These are phyloP conservation scores for Calonectria pseudoturangicola DNA, from an alignment of 2,329 filamentous ascomycete genomes.

Conservation along the genomic window DNA sequence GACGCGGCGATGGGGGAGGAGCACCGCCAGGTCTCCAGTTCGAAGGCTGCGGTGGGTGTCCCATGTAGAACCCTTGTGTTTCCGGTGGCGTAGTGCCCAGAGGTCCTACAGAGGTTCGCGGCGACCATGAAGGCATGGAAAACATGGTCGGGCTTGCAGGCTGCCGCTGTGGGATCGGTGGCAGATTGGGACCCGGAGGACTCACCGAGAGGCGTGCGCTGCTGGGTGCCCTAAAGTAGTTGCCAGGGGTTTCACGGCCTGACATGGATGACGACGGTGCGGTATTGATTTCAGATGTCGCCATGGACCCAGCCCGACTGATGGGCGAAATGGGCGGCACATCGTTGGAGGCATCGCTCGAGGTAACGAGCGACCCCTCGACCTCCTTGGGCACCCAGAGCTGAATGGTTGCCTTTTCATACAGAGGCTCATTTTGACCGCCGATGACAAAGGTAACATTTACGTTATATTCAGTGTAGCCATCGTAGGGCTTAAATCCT, in stretches of 20 bases:
- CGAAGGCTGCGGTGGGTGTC: constrained; percentile 38
- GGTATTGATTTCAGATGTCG: constrained; percentile 31
- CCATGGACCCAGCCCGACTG: constrained; percentile 46
- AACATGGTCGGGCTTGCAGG: constrained; percentile 34
- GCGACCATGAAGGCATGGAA: constrained; percentile 44
- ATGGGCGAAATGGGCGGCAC: constrained; percentile 25
- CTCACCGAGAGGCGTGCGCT: constrained; percentile 33
- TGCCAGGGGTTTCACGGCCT: constrained; percentile 30
- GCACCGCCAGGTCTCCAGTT: constrained; percentile 47
- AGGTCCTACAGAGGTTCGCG: constrained; percentile 43
- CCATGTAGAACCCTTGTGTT: constrained; percentile 36
- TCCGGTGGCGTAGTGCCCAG: constrained; percentile 44
- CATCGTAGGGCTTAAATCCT: constrained; percentile 57
- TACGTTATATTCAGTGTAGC: constrained; percentile 54
- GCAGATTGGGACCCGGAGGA: constrained; percentile 41
- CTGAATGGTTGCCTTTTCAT: constrained; percentile 57
- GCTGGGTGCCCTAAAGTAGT: constrained; percentile 21
- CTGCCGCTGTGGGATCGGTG: constrained; percentile 48
- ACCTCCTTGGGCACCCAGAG: constrained; percentile 58
- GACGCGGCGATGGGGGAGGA: constrained; percentile 43
- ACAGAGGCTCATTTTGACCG: constrained; percentile 48
- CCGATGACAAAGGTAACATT: constrained; percentile 56
- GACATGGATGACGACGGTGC: constrained; percentile 26
- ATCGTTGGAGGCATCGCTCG: constrained; percentile 50
- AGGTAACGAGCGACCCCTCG: constrained; percentile 54